A percentile compares a stretch with the other conserved stretches of the same genome.
These are phyloP conservation scores for Pseudognaphalium luteoalbum DNA, from an alignment of 129 eudicot genomes.

Conservation along the genomic window DNA sequence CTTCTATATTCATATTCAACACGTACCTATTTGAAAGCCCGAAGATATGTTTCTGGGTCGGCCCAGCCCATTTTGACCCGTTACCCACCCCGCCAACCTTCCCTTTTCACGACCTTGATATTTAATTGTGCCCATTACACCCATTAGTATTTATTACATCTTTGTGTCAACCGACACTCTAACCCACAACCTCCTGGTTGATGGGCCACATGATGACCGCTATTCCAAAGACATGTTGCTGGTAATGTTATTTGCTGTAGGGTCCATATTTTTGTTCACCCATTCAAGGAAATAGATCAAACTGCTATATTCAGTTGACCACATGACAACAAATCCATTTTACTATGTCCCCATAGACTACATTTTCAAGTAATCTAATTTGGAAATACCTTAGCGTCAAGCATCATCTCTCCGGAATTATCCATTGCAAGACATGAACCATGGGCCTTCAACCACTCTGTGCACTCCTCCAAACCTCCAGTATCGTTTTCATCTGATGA, in stretches of 20 bases:
- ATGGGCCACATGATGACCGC: background rate
- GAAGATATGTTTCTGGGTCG: background rate
- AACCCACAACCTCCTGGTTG: background rate
- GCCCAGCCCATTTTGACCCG: background rate
- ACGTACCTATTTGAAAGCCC: background rate
- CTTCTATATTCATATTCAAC: background rate
- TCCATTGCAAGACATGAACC: slow-evolving; percentile 79
- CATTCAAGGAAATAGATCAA: too few relatives aligned
- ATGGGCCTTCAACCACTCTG: slow-evolving; percentile 96
- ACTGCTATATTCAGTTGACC: background rate
- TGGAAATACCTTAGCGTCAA: slow-evolving; percentile 76
- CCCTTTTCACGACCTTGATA: too few relatives aligned
- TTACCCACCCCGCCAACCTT: background rate
- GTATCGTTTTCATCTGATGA: slow-evolving; percentile 49
- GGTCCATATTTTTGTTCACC: too few relatives aligned
- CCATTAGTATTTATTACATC: too few relatives aligned
- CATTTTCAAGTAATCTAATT: background rate
- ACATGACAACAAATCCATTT: background rate
- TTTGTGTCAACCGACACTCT: too few relatives aligned
- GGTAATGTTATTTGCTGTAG: too few relatives aligned
- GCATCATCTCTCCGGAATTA: slow-evolving; percentile 63
- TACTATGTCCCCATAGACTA: background rate
- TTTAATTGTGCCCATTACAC: too few relatives aligned
- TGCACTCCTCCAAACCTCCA: slow-evolving; percentile 75
- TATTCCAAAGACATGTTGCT: background rate